Evolutionary conservation across 352 stramenopile genomes (phyloP).

Genomic region (Phytophthora palmivora): DNA sequence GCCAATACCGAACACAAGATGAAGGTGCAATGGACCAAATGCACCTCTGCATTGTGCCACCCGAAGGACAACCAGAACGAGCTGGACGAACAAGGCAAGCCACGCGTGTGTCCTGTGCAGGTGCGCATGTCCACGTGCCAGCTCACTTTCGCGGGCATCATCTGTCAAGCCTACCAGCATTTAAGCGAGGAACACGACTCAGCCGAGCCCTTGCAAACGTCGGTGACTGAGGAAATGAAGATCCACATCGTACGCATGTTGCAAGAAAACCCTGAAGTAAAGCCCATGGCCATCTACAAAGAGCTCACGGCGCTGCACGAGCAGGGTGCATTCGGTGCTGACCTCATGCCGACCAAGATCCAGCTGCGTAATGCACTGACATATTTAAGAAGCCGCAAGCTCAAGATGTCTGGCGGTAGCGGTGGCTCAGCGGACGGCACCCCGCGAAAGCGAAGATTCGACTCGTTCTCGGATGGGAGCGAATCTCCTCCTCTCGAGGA

Average conservation of each 20-base stretch:
- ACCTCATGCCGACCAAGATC: slow-evolving; percentile 87
- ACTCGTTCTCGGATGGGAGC: slow-evolving; percentile 62
- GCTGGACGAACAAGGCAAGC: slow-evolving; percentile 39
- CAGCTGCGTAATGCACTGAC: slow-evolving; percentile 82
- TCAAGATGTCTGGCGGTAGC: slow-evolving; percentile 46
- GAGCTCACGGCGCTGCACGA: slow-evolving; percentile 65
- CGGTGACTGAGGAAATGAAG: slow-evolving; percentile 83
- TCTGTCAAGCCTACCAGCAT: slow-evolving; percentile 83
- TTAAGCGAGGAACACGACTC: slow-evolving; percentile 81
- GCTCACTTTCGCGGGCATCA: slow-evolving; percentile 71
- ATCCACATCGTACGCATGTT: slow-evolving; percentile 73
- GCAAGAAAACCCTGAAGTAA: slow-evolving; percentile 64
- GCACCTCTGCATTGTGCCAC: slow-evolving; percentile 80
- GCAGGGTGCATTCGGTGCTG: slow-evolving; percentile 60
- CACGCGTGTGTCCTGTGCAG: slow-evolving; percentile 67
- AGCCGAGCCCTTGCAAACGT: slow-evolving; percentile 73
- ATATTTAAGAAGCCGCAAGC: slow-evolving; percentile 81
- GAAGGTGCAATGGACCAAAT: slow-evolving; percentile 88
- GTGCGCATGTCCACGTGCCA: slow-evolving; percentile 86
- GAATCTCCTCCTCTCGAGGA: slow-evolving; percentile 66
- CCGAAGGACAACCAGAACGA: slow-evolving; percentile 57
- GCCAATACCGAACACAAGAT: slow-evolving; percentile 77
- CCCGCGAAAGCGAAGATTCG: slow-evolving; percentile 53
- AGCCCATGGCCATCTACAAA: slow-evolving; percentile 84
- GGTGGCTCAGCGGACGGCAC: slow-evolving; percentile 14